A percentile compares a stretch with the other conserved stretches of the same genome.
These are phyloP conservation scores for Neospermospora avenae DNA, from an alignment of 2,329 filamentous ascomycete genomes.

Conservation along the genomic window DNA sequence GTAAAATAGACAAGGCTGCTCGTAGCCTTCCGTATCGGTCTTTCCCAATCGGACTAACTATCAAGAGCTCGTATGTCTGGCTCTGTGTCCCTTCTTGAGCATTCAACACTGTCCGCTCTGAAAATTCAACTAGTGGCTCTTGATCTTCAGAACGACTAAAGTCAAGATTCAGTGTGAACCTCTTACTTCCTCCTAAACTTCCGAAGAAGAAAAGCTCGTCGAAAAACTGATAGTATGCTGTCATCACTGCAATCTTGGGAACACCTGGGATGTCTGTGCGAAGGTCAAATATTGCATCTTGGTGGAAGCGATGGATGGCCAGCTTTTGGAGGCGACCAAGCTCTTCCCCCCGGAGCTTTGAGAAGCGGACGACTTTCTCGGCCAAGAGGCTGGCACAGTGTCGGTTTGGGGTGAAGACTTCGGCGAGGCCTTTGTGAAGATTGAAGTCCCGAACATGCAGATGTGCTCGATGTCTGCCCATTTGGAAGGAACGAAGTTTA, in stretches of 20 bases:
- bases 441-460: neutral
- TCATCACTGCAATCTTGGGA: neutral
- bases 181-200: neutral
- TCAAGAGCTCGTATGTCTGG: neutral
- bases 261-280: neutral
- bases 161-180: neutral
- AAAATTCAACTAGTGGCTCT: neutral
- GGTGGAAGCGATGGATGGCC: conserved; percentile 6
- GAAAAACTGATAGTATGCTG: conserved; percentile 9
- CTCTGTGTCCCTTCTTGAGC: neutral
- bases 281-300: conserved; percentile 5
- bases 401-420: conserved; percentile 1
- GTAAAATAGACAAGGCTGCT: conserved; percentile 1
- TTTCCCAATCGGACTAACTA: neutral
- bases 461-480: conserved; percentile 6
- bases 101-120: neutral
- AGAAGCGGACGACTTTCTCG: conserved; percentile 3
- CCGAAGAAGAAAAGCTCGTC: conserved; percentile 18
- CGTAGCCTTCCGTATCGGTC: neutral
- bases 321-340: conserved; percentile 6
- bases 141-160: neutral
- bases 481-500: neutral
- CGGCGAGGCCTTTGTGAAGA: neutral
- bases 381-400: conserved; percentile 8
- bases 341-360: neutral